A percentile compares a stretch with the other conserved stretches of the same genome.
These are phyloP conservation scores for Stropharia rugosoannulata DNA, from an alignment of 768 basidiomycete genomes.

Conservation along the genomic window DNA sequence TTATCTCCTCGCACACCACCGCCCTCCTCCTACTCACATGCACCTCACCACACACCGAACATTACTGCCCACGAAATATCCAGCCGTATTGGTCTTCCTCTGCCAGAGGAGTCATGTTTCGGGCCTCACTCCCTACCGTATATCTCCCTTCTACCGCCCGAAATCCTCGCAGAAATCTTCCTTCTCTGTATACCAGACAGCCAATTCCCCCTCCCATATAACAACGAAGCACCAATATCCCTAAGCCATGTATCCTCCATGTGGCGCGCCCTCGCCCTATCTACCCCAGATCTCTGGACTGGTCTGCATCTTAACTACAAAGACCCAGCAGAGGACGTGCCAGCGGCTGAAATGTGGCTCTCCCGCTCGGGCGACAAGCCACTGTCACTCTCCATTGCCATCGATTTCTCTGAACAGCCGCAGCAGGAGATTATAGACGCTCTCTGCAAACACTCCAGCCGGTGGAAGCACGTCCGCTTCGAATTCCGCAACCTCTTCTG, in stretches of 20 bases:
- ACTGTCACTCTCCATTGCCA: conserved; percentile 28
- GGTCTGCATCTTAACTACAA: conserved; percentile 30
- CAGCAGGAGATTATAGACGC: conserved; percentile 30
- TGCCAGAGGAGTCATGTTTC: neutral
- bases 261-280: conserved; percentile 26
- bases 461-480: conserved; percentile 32
- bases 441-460: conserved; percentile 24
- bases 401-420: conserved; percentile 30
- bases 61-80: conserved; percentile 5
- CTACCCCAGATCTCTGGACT: conserved; percentile 28
- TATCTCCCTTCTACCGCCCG: conserved; percentile 25
- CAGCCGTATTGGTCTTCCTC: conserved; percentile 4
- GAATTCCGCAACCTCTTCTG: conserved; percentile 31
- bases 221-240: conserved; percentile 25
- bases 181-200: conserved; percentile 24
- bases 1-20: conserved; percentile 7
- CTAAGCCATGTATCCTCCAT: conserved; percentile 25
- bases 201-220: conserved; percentile 23
- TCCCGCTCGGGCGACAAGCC: conserved; percentile 24
- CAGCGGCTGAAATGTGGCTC: conserved; percentile 24
- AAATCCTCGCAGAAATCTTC: conserved; percentile 30
- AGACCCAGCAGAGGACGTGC: conserved; percentile 24
- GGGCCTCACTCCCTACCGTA: conserved; percentile 10
- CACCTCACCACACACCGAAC: neutral
- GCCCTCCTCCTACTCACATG: conserved; percentile 7